Conservation (phyloP, 2,329 filamentous ascomycete genomes). For the Aspergillus flavus region DNA sequence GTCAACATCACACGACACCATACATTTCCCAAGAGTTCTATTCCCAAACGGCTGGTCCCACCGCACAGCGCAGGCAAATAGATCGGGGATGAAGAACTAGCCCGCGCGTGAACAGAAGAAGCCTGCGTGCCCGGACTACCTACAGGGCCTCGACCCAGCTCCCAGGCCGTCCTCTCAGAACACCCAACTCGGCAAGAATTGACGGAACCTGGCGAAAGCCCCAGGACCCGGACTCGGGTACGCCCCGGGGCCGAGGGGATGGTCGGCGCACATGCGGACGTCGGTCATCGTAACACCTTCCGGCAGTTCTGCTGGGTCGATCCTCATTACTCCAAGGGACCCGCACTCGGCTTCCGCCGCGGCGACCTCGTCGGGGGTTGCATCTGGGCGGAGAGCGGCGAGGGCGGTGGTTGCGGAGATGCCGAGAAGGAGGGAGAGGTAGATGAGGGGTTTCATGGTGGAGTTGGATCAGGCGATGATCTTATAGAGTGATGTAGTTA, state of each 20-base stretch:
- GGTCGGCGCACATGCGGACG: conserved; percentile 22
- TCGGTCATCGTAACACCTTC: conserved; percentile 18
- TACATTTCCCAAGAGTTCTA: conserved; percentile 9
- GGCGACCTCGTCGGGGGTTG: conserved; percentile 21
- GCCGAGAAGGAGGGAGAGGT: conserved; percentile 23
- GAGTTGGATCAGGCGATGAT: conserved; percentile 12
- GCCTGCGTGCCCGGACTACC: conserved; percentile 2
- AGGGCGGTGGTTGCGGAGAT: conserved; percentile 23
- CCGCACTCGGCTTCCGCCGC: conserved; percentile 20
- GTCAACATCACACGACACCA: conserved; percentile 1
- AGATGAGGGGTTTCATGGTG: conserved; percentile 24
- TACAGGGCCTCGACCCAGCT: conserved; percentile 3
- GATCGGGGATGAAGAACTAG: not conserved
- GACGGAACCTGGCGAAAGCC: conserved; percentile 20
- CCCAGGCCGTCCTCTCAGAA: conserved; percentile 18
- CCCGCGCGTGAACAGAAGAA: too few relatives aligned
- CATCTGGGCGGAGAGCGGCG: conserved; percentile 22
- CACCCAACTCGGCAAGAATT: conserved; percentile 18
- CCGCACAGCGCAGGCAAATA: conserved; percentile 11
- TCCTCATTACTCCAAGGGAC: conserved; percentile 20
- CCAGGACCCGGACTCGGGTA: conserved; percentile 26
- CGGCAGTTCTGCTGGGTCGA: conserved; percentile 21
- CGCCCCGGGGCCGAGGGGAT: conserved; percentile 26
- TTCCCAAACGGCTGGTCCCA: conserved; percentile 17
- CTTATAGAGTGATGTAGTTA: conserved; percentile 16